Base-by-base conservation (phyloP, 345 rosid genomes). In the Gossypium ekmanianum region DNA sequence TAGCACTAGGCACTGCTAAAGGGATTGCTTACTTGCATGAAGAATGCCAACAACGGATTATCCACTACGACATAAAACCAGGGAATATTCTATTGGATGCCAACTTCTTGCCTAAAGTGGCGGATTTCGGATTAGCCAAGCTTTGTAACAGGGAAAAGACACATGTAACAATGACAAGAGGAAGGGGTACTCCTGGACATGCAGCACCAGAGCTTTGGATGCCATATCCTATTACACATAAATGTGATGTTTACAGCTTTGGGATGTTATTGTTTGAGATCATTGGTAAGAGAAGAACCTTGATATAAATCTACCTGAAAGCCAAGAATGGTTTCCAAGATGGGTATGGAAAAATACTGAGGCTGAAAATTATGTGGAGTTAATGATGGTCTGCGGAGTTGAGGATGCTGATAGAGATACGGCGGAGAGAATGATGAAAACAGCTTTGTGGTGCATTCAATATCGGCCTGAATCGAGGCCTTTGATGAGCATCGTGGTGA, bases 21-120 rank as follows among this genome's bases (percentile, higher is more conserved):
- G 94, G 89, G 58, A 84, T 89, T 24, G 83, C 90, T 20, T 89
- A 89, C 78, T 85, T 89, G 14, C 94, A 88, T 24, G 91, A 88
- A 59, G 93, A 87, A 74, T 87, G 93, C 39, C 79, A 85, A 10
- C 85, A 84, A 26, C 75, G 87, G 61, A 88, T 87, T 54, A 83
- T 87, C 18, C 90, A 87, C 77, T 82, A 85, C 14, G 87, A 88
- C 74, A 85, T 88, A 61, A 88, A 86, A 47, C 90, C 90, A 0
- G 88, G 81, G 65, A 88, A 86, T 56, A 83, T 88, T 66, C 90
- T 88, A 29, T 79, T 88, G 59, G 90, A 86, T 71, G 85, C 82
- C n/a, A 84, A 84, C 45, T 81, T 69, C 79, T 77, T 54, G 41
- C 86, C 91, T 43, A 84, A 86, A 75, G 89, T 86, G 64, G 82